Percentiles rank a stretch among this genome's conserved stretches.
These are phyloP conservation scores for Pleoardoris graminearum DNA, from an alignment of 2,329 filamentous ascomycete species.

Conservation along the genomic window DNA sequence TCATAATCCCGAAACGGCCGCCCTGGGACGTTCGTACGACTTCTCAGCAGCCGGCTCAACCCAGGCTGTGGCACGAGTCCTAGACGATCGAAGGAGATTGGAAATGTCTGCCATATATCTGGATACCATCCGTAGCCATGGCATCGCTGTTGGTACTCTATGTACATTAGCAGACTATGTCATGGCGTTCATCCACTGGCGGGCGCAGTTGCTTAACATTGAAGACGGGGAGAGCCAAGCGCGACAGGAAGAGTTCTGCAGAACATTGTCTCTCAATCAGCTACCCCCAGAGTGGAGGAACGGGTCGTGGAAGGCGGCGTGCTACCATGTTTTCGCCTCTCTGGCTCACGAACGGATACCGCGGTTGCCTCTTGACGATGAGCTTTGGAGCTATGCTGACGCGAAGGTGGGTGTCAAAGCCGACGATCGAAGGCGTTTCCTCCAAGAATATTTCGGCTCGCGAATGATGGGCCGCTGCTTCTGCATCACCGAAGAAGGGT, in stretches of 20 bases:
- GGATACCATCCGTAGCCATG: conserved; percentile 28
- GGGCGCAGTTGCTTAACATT: conserved; percentile 26
- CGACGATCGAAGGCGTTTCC: conserved; percentile 15
- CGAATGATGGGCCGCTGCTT: conserved; percentile 29
- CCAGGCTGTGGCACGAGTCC: conserved; percentile 24
- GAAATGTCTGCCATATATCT: conserved; percentile 37
- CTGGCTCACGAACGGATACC: conserved; percentile 18
- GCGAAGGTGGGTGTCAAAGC: conserved; percentile 2
- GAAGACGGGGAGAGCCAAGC: conserved; percentile 6
- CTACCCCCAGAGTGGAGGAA: conserved; percentile 14
- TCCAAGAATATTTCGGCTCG: conserved; percentile 19
- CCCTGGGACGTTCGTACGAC: conserved; percentile 14
- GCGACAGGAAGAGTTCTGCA: conserved; percentile 34
- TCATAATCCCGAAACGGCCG: conserved; percentile 21
- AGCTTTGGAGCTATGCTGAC: conserved; percentile 13
- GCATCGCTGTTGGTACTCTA: conserved; percentile 35
- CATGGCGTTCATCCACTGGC: conserved; percentile 46
- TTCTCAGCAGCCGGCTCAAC: conserved; percentile 26
- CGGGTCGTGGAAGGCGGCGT: conserved; percentile 7
- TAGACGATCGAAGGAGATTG: conserved; percentile 30
- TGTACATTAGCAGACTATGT: conserved; percentile 37
- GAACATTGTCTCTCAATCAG: conserved; percentile 35
- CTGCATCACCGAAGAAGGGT: conserved; percentile 20
- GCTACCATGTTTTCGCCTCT: conserved; percentile 24
- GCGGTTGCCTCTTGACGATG: conserved; percentile 16